These are phyloP conservation scores for Rugonectria rugulosa DNA, from an alignment of 2,329 filamentous ascomycete species.

Conservation along the genomic window DNA sequence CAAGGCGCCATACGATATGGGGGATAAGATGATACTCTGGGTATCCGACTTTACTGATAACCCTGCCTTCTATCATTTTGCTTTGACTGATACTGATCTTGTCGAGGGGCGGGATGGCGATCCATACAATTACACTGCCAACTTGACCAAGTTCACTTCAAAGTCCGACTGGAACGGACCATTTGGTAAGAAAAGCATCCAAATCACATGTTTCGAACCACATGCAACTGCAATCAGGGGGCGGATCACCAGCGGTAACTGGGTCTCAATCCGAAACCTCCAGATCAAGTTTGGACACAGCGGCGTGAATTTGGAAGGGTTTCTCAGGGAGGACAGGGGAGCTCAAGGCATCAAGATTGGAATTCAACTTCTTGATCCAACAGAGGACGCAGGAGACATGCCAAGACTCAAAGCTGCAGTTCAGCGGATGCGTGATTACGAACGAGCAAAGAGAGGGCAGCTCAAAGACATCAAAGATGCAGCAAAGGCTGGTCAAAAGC, in stretches of 20 bases:
- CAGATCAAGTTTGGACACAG: constrained; percentile 68
- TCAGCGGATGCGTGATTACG: constrained; percentile 71
- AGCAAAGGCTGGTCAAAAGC: constrained; percentile 48
- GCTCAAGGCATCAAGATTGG: constrained; percentile 57
- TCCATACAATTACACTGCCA: constrained; percentile 59
- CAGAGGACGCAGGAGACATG: constrained; percentile 50
- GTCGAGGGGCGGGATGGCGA: constrained; percentile 57
- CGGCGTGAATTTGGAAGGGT: constrained; percentile 71
- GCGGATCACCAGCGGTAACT: constrained; percentile 64
- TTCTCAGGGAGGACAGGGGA: constrained; percentile 67
- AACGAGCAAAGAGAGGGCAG: constrained; percentile 53
- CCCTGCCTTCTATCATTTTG: constrained; percentile 62
- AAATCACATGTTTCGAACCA: constrained; percentile 73
- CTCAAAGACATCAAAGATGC: constrained; percentile 48
- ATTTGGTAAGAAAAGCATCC: constrained; percentile 74
- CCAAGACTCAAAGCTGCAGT: constrained; percentile 64
- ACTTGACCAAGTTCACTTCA: constrained; percentile 30
- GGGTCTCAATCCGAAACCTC: constrained; percentile 75
- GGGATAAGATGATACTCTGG: constrained; percentile 68
- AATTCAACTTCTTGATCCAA: constrained; percentile 59
- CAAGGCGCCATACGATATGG: constrained; percentile 51
- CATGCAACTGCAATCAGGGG: constrained; percentile 68
- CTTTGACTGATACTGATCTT: constrained; percentile 40
- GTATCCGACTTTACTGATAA: constrained; percentile 87
- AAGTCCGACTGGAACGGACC: constrained; percentile 73